Evolutionary conservation across 768 basidiomycete genomes (phyloP), one percentile per base, ranked within the genome.

Genomic region (Lactarius pseudohatsudake): DNA sequence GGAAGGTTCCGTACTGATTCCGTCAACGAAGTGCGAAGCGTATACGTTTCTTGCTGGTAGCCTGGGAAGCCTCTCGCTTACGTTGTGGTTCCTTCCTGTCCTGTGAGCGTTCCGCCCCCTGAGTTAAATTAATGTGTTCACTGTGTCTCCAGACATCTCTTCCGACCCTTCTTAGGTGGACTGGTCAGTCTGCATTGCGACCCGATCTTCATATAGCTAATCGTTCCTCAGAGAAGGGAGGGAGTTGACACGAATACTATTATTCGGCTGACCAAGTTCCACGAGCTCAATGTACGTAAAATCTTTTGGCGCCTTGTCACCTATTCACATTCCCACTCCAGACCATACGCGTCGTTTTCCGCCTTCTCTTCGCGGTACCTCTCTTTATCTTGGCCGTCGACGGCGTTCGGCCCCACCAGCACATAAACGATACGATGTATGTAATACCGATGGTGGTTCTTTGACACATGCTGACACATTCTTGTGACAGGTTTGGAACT

Each of bases 241-340:
- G 84, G 84, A 9, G 87, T 91, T 10, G 91, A 93, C 61, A 80
- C 71, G 20, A 79, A 71, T 36, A 91, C 88, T 3, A 80, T 93
- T 57, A 81, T 90, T 26, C 85, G 91, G 26, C 76, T 94, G 59
- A 87, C 87, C 41, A 92, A 88, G 69, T 94, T 91, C 72, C 88
- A 90, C 47, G 90, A 94, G 72, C 76, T 93, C 47, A 94, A 94
- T 70, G 92, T 93, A 69, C 41, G 90, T 77, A 7, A 10, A 43
- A 22, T 11, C 4, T 28, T 36, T 40, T 64, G 28, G 7, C 7
- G 8, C 20, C 15, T 26, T 2, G 7, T 13, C 16, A 11, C 26
- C 36, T 26, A 30, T 15, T 18, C 30, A 2, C 20, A 16, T 62
- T 64, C 20, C 34, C 3, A 32, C 32, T 6, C 2, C 69, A 93